Conservation (phyloP, 2,329 filamentous ascomycete genomes). For the Dactylellina drechsleri region DNA sequence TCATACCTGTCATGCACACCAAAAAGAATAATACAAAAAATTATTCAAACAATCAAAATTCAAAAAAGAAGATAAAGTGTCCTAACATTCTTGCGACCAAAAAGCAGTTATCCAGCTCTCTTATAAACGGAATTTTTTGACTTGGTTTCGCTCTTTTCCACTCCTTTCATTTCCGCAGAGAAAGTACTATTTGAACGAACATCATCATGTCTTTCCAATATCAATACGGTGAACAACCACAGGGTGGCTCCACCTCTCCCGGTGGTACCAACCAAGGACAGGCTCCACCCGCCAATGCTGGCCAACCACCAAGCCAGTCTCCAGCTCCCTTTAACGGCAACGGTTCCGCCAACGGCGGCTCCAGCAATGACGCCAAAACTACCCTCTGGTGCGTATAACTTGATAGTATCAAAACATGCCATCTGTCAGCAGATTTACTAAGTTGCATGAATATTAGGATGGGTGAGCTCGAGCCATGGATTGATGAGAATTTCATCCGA, state of each 20-base stretch:
- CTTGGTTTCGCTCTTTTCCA: conserved; percentile 32
- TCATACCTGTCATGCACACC: not conserved
- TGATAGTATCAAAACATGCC: not conserved
- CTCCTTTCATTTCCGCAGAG: conserved; percentile 51
- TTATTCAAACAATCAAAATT: not conserved
- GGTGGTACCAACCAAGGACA: conserved; percentile 57
- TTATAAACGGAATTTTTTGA: conserved; percentile 42
- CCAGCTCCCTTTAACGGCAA: conserved; percentile 58
- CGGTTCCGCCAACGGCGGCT: conserved; percentile 57
- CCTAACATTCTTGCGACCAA: conserved; percentile 2
- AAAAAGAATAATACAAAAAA: not conserved
- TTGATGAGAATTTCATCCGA: conserved; percentile 98
- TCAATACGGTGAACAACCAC: conserved; percentile 54
- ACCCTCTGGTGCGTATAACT: conserved; percentile 58
- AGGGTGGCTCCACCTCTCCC: conserved; percentile 58
- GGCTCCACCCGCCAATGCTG: conserved; percentile 53
- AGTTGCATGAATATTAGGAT: conserved; percentile 72
- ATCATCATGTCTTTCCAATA: conserved; percentile 58
- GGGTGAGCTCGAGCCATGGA: conserved; percentile 99
- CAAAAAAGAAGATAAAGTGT: conserved; percentile 9
- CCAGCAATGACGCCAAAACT: conserved; percentile 58
- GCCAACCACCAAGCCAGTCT: conserved; percentile 56
- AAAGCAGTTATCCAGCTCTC: conserved; percentile 30
- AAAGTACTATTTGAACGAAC: conserved; percentile 37
- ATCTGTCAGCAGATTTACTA: no score